Base-by-base conservation (phyloP, 805 yeast species). In the Vanderwaltozyma polyspora region DNA sequence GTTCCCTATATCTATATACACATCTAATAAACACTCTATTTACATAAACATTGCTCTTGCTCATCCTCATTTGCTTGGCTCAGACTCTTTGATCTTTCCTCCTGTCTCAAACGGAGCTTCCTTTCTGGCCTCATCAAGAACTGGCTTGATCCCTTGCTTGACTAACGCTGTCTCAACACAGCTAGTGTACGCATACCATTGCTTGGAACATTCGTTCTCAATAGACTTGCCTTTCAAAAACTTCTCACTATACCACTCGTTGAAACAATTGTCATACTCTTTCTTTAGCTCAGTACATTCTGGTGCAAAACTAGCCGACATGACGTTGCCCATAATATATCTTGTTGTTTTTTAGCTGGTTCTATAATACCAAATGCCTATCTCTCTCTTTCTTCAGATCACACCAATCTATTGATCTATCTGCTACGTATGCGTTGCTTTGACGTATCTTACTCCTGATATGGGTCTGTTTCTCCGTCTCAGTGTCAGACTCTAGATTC, bases 301-400 rank as follows among this genome's bases (percentile, higher is more conserved):
- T 18, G 96, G 95, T 25, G 98, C 97, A 67, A 91, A 82, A 40
- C 95, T 85, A 6, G 94, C 68, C 13, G 87, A 79, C 81, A 81
- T 72, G 34, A 66, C 56, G 59, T 76, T 76, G 33, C 86, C 86
- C 85, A 79, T 78, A 15, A 16, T 19, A 18, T n/a, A n/a, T n/a
- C n/a, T n/a, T n/a, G n/a, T n/a, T n/a, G n/a, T n/a, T n/a, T n/a
- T n/a, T n/a, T n/a, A n/a, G n/a, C n/a, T n/a, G n/a, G n/a, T n/a
- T n/a, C n/a, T n/a, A n/a, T n/a, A n/a, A n/a, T n/a, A n/a, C n/a
- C n/a, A n/a, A n/a, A n/a, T n/a, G n/a, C n/a, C n/a, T n/a, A n/a
- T n/a, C n/a, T n/a, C n/a, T n/a, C n/a, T n/a, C n/a, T n/a, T n/a
- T n/a, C n/a, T n/a, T n/a, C n/a, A n/a, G n/a, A n/a, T n/a, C n/a